Evolutionary conservation across 1,139 yeast species (phyloP).

Genomic region (Torulaspora globosa): DNA sequence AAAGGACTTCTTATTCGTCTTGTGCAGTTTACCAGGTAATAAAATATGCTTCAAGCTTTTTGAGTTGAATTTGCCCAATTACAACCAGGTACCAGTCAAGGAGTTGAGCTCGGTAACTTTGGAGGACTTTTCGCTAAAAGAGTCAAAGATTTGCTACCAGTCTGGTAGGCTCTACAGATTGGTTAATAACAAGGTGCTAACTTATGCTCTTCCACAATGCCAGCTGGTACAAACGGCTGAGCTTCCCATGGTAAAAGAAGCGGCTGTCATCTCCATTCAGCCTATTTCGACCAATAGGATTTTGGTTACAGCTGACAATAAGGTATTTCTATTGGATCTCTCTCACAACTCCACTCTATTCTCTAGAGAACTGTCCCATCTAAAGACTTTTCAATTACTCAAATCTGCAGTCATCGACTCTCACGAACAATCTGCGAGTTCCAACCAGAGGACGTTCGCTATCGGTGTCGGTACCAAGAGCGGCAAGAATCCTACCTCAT

Average conservation of each 20-base stretch:
- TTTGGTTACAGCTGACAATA: constrained; percentile 38
- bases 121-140: constrained; percentile 23
- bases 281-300: constrained; percentile 39
- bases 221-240: constrained; percentile 27
- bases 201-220: constrained; percentile 35
- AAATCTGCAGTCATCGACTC: constrained; percentile 27
- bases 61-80: constrained; percentile 17
- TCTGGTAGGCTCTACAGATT: constrained; percentile 31
- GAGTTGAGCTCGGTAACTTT: constrained; percentile 30
- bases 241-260: constrained; percentile 25
- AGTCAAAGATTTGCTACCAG: constrained; percentile 28
- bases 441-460: constrained; percentile 29
- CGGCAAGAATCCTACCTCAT: constrained; percentile 29
- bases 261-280: constrained; percentile 28
- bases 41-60: constrained; percentile 29
- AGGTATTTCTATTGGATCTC: constrained; percentile 41
- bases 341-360: constrained; percentile 42
- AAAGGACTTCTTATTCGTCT: constrained; percentile 21
- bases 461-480: constrained; percentile 34
- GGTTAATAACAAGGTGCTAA: constrained; percentile 17
- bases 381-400: constrained; percentile 34
- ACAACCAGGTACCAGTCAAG: constrained; percentile 16
- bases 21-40: constrained; percentile 24
- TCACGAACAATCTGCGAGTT: constrained; percentile 6
- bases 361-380: constrained; percentile 32